Conservation (phyloP, 2,329 filamentous ascomycete species). For the Xylaria sp. region DNA sequence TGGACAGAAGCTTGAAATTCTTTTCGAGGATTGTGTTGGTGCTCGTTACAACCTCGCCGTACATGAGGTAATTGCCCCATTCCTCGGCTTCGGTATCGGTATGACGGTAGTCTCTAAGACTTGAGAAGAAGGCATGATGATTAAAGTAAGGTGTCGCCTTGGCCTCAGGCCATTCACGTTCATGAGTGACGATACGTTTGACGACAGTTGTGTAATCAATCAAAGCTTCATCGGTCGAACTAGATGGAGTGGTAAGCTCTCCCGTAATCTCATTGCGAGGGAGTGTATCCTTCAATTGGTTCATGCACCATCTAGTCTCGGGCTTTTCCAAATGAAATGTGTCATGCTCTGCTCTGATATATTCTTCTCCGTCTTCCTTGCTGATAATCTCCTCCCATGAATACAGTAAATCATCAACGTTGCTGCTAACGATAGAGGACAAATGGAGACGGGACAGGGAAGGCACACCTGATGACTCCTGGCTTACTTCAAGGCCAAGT, state of each 20-base stretch:
- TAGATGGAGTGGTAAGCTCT: constrained; percentile 40
- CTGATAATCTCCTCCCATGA: constrained; percentile 75
- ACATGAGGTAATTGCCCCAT: constrained; percentile 83
- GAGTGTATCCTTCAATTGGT: constrained; percentile 64
- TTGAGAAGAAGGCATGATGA: constrained; percentile 79
- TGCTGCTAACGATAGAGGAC: constrained; percentile 72
- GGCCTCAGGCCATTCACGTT: constrained; percentile 70
- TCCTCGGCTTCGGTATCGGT: constrained; percentile 65
- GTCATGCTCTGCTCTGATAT: constrained; percentile 83
- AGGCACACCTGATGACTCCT: constrained; percentile 75
- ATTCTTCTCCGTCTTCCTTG: constrained; percentile 72
- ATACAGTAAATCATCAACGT: constrained; percentile 74
- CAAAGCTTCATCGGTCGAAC: constrained; percentile 64
- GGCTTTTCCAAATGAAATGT: constrained; percentile 81
- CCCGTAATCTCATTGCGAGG: constrained; percentile 49
- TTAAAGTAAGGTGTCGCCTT: constrained; percentile 88
- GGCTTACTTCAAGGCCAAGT: constrained; percentile 81
- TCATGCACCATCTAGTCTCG: constrained; percentile 68
- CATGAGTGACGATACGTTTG: constrained; percentile 80
- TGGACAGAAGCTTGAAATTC: constrained; percentile 80
- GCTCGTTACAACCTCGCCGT: constrained; percentile 91
- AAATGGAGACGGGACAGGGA: constrained; percentile 85
- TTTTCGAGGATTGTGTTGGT: constrained; percentile 95
- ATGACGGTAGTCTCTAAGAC: constrained; percentile 73
- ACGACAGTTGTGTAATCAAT: constrained; percentile 78